These are phyloP conservation scores for Tetragonia tetragonoides DNA, from an alignment of 148 eudicot species.

Conservation along the genomic window DNA sequence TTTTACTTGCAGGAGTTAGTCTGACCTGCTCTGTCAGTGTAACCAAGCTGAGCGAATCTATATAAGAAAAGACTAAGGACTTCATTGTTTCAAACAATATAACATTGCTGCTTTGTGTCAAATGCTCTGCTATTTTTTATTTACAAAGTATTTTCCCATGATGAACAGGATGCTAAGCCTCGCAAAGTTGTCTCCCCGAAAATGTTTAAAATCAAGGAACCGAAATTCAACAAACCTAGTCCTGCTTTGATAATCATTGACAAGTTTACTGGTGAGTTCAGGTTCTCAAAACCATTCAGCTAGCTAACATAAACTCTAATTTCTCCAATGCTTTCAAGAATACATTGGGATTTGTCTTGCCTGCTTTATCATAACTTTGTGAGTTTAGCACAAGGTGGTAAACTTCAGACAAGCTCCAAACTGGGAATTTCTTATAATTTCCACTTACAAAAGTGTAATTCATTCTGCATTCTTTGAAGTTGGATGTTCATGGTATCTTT, in stretches of 20 bases:
- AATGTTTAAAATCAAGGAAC: conserved; percentile 36
- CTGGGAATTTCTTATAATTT: neutral
- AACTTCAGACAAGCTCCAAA: neutral
- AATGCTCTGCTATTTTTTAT: too few relatives aligned
- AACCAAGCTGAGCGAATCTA: too few relatives aligned
- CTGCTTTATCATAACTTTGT: neutral
- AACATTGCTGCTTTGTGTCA: too few relatives aligned
- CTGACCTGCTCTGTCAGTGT: too few relatives aligned
- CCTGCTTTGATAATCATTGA: conserved; percentile 35
- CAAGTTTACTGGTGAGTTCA: conserved; percentile 37
- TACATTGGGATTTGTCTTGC: neutral
- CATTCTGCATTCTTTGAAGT: neutral
- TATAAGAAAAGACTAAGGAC: too few relatives aligned
- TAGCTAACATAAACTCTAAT: neutral
- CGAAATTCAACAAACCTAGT: conserved; percentile 36
- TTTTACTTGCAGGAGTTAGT: too few relatives aligned
- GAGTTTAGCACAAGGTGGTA: neutral
- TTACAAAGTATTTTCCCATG: neutral
- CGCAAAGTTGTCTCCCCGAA: conserved; percentile 36
- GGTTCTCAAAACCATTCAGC: neutral
- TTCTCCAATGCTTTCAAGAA: neutral
- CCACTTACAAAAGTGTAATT: neutral
- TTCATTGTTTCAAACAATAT: too few relatives aligned
- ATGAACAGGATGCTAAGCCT: conserved; percentile 48
- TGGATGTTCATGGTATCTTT: neutral